Base-by-base conservation (phyloP, 768 basidiomycete species). In the Termitomyces sp. region DNA sequence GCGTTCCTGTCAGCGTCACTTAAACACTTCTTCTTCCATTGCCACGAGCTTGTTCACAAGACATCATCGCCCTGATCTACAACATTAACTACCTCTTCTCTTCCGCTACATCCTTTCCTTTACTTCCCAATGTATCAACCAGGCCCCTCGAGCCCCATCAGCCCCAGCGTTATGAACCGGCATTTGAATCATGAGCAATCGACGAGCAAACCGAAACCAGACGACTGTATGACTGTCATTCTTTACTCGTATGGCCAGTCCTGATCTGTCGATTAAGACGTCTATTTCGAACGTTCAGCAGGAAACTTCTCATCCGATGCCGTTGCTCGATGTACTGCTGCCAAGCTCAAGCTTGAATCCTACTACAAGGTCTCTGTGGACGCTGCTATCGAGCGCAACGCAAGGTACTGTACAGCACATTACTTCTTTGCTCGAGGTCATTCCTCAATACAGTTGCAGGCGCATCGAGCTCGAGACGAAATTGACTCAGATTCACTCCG, bases 341-440 rank as follows among this genome's bases (percentile, higher is more conserved):
- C 95, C 20, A 97, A 97, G 71, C 85, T 98, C 72, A 97, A 97
- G 74, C 87, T 99, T 57, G 95, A 96, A 74, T 91, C 95, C 48
- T 98, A 88, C 78, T 99, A 99, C 81, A 98, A 98, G 74, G 90
- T 98, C 58, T 94, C 95, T 5, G 96, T 99, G 36, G 95, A 98
- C 71, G 84, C 93, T 62, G 96, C 96, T 50, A 96, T 99, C 62
- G 95, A 95, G 71, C 81, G 96, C 59, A 98, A 98, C 73, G 88
- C 89, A 53, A 85, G 96, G 95, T 96, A 67, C 55, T 67, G 58
- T 18, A 34, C n/a, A 37, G 7, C 15, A 42, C n/a, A 42, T 39
- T 7, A 2, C 11, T 36, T 6, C 33, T 24, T n/a, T 41, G 4
- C 13, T 12, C 2, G 30, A 41, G 20, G 24, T 18, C 22, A 41